Base-by-base conservation (phyloP, 2,329 filamentous ascomycete genomes). In the Podosphaera leucotricha region DNA sequence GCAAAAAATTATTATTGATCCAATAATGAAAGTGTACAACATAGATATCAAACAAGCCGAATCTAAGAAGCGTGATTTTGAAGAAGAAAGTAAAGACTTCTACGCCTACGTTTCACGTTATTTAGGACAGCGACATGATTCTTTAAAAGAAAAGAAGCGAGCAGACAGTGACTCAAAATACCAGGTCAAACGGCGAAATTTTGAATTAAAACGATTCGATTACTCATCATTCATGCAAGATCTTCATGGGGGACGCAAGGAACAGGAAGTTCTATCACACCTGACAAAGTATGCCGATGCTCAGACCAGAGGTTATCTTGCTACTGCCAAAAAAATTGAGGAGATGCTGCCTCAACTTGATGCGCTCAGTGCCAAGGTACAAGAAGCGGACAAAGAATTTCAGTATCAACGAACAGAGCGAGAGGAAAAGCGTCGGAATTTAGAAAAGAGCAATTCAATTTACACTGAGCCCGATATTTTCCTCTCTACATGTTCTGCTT, bases 221-320 rank as follows among this genome's bases (percentile, higher is more conserved):
- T 98, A 98, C 60, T 95, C 87, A 2, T 93, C 84, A 13, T 98
- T 95, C 57, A 92, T 98, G 82, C 87, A 95, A 56, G 90, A 98
- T 64, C 68, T 98, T n/a, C 90, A 95, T 50, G 90, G 90, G 24
- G 90, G 90, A n/a, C 78, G 90, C 49, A 98, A 95, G 59, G 90
- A 98, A 55, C 90, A 95, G 57, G 90, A 98, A 59, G 82, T 98
- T 3, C 63, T 98, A 24, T 95, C 87, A 1, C 82, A 94, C 57
- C 68, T 98, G 26, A 98, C 90, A 1, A 87, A 80, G 57, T 98
- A 86, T 59, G 92, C 92, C 8, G 85, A 92, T 58, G 75, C 79
- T 2, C 90, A 98, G 57, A 83, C 90, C 15, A 78, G 74, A 54
- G 77, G 72, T 47, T 95, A 92, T 55, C 66, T 95, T 43, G 65